Evolutionary conservation across 2,329 filamentous ascomycete species (phyloP).

Genomic region (Alternaria sp.): DNA sequence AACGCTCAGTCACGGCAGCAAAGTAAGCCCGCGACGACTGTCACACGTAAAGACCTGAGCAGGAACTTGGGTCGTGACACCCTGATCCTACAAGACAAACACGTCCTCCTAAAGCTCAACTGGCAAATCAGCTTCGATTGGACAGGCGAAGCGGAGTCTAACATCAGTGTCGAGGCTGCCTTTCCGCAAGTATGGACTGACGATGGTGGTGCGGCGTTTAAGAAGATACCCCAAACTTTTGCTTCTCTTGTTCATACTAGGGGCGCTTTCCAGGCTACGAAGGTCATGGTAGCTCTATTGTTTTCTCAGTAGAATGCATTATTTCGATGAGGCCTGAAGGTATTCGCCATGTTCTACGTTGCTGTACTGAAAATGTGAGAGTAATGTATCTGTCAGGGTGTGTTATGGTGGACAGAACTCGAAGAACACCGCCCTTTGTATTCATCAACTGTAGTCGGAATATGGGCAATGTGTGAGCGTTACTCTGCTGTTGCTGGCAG

Average conservation of each 20-base stretch:
- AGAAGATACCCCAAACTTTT: constrained; percentile 66
- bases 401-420: background rate
- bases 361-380: background rate
- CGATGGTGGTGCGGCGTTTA: constrained; percentile 58
- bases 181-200: constrained; percentile 70
- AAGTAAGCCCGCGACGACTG: constrained; percentile 10
- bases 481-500: background rate
- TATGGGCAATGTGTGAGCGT: rapidly evolving
- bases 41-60: constrained; percentile 57
- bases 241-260: constrained; percentile 62
- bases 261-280: constrained; percentile 64
- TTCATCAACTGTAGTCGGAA: background rate
- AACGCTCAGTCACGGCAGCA: constrained; percentile 16
- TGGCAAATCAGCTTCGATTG: constrained; percentile 74
- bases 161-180: constrained; percentile 61
- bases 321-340: background rate
- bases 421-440: background rate
- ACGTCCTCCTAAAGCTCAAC: constrained; percentile 59
- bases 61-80: constrained; percentile 49
- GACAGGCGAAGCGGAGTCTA: constrained; percentile 72
- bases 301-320: constrained; percentile 29
- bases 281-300: constrained; percentile 66
- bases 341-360: background rate
- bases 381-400: background rate
- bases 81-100: constrained; percentile 40